Evolutionary conservation across 1,284 basidiomycete species (phyloP).

Genomic region (Rhodotorula sp.): DNA sequence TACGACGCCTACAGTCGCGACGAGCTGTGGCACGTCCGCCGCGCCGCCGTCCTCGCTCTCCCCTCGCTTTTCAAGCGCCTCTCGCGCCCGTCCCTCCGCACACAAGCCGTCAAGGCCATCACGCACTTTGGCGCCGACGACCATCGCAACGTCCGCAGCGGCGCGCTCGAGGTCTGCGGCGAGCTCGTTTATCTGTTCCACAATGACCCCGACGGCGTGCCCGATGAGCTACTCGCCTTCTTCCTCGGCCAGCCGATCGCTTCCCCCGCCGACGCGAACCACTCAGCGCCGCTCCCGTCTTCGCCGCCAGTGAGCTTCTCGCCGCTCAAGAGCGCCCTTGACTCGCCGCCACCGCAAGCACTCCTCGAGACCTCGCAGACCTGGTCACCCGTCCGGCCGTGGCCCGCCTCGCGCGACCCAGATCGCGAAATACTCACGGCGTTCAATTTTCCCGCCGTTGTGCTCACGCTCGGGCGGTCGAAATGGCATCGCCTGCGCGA

Average conservation of each 20-base stretch:
- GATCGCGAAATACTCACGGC: constrained; percentile 68
- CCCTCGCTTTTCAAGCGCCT: constrained; percentile 76
- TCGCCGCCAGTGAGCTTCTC: constrained; percentile 5
- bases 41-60: constrained; percentile 83
- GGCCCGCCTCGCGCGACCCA: constrained; percentile 19
- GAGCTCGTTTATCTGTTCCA: constrained; percentile 88
- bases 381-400: constrained; percentile 22
- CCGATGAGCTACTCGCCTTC: constrained; percentile 73
- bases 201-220: constrained; percentile 59
- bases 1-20: constrained; percentile 74
- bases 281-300: not conserved
- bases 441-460: constrained; percentile 93
- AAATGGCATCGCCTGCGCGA: constrained; percentile 78
- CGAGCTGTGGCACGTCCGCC: constrained; percentile 77
- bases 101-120: constrained; percentile 66
- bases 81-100: constrained; percentile 58
- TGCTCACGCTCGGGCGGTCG: constrained; percentile 72
- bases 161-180: constrained; percentile 84
- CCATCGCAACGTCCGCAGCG: constrained; percentile 70
- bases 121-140: constrained; percentile 68
- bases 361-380: constrained; percentile 7
- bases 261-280: not conserved
- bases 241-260: constrained; percentile 60
- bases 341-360: constrained; percentile 27
- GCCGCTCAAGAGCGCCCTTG: constrained; percentile 25